Base-by-base conservation (phyloP, 192 early-diverging fungal genomes). In the Chytriomyces sp. region DNA sequence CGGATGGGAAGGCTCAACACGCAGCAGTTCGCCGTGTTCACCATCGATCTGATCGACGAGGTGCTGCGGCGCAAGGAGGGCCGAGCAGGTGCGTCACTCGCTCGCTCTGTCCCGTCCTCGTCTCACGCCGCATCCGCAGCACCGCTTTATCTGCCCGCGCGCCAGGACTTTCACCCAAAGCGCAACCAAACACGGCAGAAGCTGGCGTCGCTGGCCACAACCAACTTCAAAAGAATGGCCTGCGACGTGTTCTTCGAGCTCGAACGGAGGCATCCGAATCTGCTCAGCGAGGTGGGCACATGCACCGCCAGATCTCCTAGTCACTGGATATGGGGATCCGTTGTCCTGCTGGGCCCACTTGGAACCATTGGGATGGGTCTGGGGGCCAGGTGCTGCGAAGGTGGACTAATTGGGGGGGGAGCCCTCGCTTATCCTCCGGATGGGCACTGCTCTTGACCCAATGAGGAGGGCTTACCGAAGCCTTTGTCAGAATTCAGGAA, bases 161-260 rank as follows among this genome's bases (percentile, higher is more conserved):
- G 90, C 25, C 89, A 94, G 73, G 91, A 93, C 53, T 97, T 93
- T 76, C 96, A 98, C 78, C 93, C 92, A 10, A 92, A 96, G 74
- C 89, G 97, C 44, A 99, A 99, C 81, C 95, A 96, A 76, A 96
- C 95, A 3, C 89, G 97, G 28, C 93, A 94, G 74, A 99, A 99
- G 78, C 86, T 99, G 7, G 92, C 95, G n/a, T 95, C 95, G 4
- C 85, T 99, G 10, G 91, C 93, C 10, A 84, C 76, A 60, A 71
- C 83, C 74, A 89, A 94, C 61, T 99, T 98, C 84, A 91, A 94
- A 59, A 95, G 98, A 72, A 85, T 99, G 44, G 93, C 92, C 8
- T 89, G 89, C 72, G 96, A 97, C 78, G 92, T 97, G 12, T 93
- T 88, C 54, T 83, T 71, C 65, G 77, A 82, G 69, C 79, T 82